These are phyloP conservation scores for Neurospora sp. DNA, from an alignment of 495 filamentous ascomycete species.

Conservation along the genomic window DNA sequence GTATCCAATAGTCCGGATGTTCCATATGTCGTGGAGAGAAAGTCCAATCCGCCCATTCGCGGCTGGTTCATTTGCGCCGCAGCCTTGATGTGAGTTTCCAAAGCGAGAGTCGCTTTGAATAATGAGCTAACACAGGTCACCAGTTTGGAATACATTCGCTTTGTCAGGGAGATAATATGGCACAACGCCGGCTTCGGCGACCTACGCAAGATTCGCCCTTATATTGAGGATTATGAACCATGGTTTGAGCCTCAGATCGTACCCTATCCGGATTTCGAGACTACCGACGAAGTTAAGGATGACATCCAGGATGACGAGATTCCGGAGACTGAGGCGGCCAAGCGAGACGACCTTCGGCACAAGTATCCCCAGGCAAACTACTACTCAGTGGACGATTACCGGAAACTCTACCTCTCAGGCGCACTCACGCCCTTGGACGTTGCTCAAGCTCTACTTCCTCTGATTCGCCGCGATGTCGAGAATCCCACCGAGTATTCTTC, in stretches of 20 bases:
- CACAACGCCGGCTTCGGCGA: conserved; percentile 58
- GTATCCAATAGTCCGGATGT: conserved; percentile 16
- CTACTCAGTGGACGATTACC: conserved; percentile 60
- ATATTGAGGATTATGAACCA: conserved; percentile 51
- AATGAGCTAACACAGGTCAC: background rate
- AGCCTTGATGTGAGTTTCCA: conserved; percentile 16
- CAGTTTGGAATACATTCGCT: conserved; percentile 27
- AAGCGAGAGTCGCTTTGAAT: background rate
- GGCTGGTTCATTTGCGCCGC: conserved; percentile 15
- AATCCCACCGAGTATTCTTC: conserved; percentile 46
- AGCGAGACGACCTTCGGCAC: background rate
- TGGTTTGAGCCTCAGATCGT: conserved; percentile 74
- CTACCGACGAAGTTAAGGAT: conserved; percentile 5
- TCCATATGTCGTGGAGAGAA: conserved; percentile 18
- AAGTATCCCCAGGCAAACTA: conserved; percentile 35
- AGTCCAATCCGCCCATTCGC: conserved; percentile 16
- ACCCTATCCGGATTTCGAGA: conserved; percentile 27
- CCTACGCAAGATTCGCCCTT: conserved; percentile 42
- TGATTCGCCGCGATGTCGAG: conserved; percentile 51
- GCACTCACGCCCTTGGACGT: conserved; percentile 58
- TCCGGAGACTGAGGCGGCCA: conserved; percentile 2
- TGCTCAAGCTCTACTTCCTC: conserved; percentile 52
- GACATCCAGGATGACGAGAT: conserved; percentile 11
- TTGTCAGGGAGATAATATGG: conserved; percentile 38
- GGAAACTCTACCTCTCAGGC: conserved; percentile 52